Conservation (phyloP, 2,329 filamentous ascomycete species). For the Emmonsiellopsis sp. region DNA sequence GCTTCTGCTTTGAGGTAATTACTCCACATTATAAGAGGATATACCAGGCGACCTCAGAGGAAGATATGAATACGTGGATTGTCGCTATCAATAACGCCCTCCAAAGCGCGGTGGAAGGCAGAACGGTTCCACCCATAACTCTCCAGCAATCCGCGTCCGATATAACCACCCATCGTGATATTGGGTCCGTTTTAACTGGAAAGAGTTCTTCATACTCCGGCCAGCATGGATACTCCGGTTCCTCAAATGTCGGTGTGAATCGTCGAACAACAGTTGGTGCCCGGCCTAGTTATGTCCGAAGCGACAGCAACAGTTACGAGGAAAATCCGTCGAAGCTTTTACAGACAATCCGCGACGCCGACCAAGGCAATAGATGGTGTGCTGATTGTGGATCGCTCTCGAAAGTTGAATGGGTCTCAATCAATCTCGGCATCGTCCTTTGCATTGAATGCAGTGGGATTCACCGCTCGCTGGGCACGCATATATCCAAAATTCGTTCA, state of each 20-base stretch:
- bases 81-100: conserved; percentile 91
- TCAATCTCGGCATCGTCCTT: conserved; percentile 90
- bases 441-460: conserved; percentile 98
- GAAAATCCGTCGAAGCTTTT: conserved; percentile 79
- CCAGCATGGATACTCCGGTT: conserved; percentile 40
- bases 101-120: conserved; percentile 87
- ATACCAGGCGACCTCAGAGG: conserved; percentile 94
- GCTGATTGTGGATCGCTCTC: conserved; percentile 85
- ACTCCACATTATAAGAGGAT: conserved; percentile 93
- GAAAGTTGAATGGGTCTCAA: conserved; percentile 98
- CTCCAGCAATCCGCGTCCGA: conserved; percentile 38
- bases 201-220: conserved; percentile 63
- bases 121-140: conserved; percentile 43
- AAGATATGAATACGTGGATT: conserved; percentile 98
- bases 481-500: conserved; percentile 95
- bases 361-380: conserved; percentile 87
- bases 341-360: conserved; percentile 76
- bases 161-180: conserved; percentile 65
- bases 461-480: conserved; percentile 88
- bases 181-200: conserved; percentile 84
- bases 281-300: conserved; percentile 61
- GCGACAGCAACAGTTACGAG: conserved; percentile 62
- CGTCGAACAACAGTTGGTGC: conserved; percentile 88
- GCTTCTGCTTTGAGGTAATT: conserved; percentile 98
- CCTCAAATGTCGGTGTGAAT: conserved; percentile 48